Base-by-base conservation (phyloP, 139 green algal genomes). In the Haematococcus lacustris region DNA sequence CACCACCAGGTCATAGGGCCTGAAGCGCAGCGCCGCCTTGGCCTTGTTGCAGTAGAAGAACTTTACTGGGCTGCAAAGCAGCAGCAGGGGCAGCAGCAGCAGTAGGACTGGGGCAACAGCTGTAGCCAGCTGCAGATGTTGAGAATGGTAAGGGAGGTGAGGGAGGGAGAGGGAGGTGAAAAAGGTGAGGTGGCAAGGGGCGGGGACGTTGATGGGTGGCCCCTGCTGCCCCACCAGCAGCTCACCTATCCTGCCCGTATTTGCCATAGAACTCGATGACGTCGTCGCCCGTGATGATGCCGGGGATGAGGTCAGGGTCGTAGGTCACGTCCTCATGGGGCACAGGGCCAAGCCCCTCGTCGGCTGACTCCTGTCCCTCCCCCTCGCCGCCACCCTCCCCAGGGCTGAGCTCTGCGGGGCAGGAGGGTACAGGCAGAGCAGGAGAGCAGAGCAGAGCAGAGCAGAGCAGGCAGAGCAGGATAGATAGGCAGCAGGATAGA, bases 21-120 rank as follows among this genome's bases (percentile, higher is more conserved):
- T 68, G 80, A 87, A 91, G 3, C 82, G 75, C 1, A 86, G 37
- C 1, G 73, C 76, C 61, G 77, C 79, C 26, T 79, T 76, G 23
- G 82, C 78, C 65, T 80, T 86, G 76, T 88, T 87, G 81, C 89
- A 94, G 82, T 91, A 91, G 75, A 94, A 92, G 74, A 94, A 92
- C 73, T 92, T 92, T n/a, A 92, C 79, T 34, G 83, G 50, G 63
- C 80, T 83, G 67, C 43, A 28, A 2, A 7, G 13, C 53, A 64
- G 4, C n/a, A 64, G 53, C 9, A 30, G 28, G 28, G 9, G 43
- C 43, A 53, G n/a, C n/a, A n/a, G n/a, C n/a, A n/a, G n/a, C n/a
- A n/a, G n/a, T n/a, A n/a, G n/a, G n/a, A n/a, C n/a, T n/a, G n/a
- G n/a, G n/a, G n/a, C n/a, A n/a, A n/a, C n/a, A n/a, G n/a, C n/a